Percentiles rank a stretch among this genome's conserved stretches.
phyloP scores from a whole-genome alignment of 345 rosid species.

The Sisymbrium irio region DNA sequence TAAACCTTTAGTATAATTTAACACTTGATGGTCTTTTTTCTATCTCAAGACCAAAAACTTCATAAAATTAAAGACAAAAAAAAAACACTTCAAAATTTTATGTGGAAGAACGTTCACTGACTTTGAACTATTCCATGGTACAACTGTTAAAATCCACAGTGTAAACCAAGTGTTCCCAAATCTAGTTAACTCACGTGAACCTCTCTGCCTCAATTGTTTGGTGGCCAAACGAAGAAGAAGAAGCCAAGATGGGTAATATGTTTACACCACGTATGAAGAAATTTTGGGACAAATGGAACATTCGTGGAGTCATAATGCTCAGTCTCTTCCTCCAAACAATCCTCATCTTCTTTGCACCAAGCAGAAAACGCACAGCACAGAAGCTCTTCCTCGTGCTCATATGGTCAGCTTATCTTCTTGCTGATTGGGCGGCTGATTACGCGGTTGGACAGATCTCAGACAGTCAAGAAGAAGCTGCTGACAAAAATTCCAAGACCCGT shows the following conservation, averaged over 20 bases:
- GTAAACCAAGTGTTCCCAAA: background rate
- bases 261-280: constrained; percentile 30
- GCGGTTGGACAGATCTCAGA: constrained; percentile 40
- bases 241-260: constrained; percentile 27
- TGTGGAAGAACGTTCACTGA: constrained; percentile 7
- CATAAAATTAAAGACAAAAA: background rate
- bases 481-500: background rate
- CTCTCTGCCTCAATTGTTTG: background rate
- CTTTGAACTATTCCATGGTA: background rate
- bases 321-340: constrained; percentile 58
- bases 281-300: constrained; percentile 57
- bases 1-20: constrained; percentile 6
- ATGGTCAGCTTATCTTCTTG: constrained; percentile 41
- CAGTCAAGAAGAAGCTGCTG: constrained; percentile 23
- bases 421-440: constrained; percentile 39
- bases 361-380: constrained; percentile 41
- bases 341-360: constrained; percentile 52
- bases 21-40: constrained; percentile 18
- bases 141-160: background rate
- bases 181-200: background rate
- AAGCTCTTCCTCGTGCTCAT: constrained; percentile 37
- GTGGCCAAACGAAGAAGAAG: background rate
- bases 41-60: background rate
- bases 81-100: background rate
- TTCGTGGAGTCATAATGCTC: constrained; percentile 50